Evolutionary conservation across 108 stramenopile genomes (phyloP).

Genomic region (Cyclotella cryptica): DNA sequence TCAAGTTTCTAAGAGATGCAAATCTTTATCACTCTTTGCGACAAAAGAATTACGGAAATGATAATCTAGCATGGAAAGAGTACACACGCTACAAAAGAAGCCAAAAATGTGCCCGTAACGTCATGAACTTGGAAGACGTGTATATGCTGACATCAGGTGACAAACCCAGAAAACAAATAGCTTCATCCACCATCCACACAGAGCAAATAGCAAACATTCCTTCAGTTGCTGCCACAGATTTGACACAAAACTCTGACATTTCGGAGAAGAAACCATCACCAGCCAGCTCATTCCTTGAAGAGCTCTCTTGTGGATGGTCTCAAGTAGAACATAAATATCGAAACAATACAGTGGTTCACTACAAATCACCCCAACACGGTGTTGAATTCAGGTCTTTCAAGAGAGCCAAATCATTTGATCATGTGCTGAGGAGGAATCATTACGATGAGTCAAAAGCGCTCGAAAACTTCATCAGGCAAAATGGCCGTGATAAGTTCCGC

Average conservation of each 20-base stretch:
- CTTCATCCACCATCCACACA: background rate
- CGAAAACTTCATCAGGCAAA: background rate
- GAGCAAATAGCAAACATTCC: background rate
- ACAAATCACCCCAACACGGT: background rate
- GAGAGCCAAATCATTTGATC: conserved; percentile 1
- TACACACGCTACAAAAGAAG: no score
- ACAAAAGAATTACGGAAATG: no score
- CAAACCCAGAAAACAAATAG: no score
- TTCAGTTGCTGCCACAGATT: background rate
- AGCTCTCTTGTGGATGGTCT: conserved; percentile 2
- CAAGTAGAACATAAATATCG: background rate
- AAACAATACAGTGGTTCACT: background rate
- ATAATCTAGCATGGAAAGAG: no score
- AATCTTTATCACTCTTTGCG: no score
- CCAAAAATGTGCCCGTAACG: no score
- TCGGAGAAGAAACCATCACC: background rate
- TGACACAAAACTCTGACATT: background rate
- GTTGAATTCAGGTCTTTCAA: conserved; percentile 6
- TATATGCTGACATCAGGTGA: no score
- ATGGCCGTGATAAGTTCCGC: background rate
- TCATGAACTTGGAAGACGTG: no score
- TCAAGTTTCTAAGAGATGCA: no score
- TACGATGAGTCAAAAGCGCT: background rate
- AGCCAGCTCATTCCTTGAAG: background rate
- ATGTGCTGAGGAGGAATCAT: background rate